Evolutionary conservation across 164 flowering plant genomes (phyloP).

Genomic region (Aristolochia contorta): DNA sequence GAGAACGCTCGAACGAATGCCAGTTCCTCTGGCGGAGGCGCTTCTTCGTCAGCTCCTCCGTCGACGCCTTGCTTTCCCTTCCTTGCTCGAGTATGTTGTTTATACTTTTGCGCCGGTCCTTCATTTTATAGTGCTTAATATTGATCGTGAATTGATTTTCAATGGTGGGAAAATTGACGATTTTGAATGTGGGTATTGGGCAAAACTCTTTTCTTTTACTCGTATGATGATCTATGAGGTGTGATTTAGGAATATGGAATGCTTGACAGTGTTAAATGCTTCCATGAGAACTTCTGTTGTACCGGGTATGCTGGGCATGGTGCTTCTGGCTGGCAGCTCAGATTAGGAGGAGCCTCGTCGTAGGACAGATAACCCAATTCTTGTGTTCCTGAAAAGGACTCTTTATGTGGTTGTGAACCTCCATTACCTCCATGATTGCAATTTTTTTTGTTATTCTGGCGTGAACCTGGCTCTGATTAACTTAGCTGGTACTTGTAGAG

Average conservation of each 20-base stretch:
- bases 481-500: conserved; percentile 25
- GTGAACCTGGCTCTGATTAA: background rate
- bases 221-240: background rate
- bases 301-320: no score
- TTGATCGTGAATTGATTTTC: no score
- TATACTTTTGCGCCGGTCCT: background rate
- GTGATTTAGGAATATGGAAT: background rate
- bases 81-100: conserved; percentile 67
- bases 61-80: conserved; percentile 70
- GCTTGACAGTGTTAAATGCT: background rate
- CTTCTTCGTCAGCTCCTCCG: conserved; percentile 59
- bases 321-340: background rate
- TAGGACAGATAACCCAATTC: background rate
- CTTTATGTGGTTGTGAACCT: background rate
- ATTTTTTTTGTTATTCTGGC: no score
- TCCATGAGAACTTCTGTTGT: no score
- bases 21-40: conserved; percentile 60
- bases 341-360: background rate
- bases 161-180: no score
- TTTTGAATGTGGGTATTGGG: background rate
- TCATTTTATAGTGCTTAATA: background rate
- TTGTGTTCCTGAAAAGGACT: background rate
- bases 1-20: conserved; percentile 66
- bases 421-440: no score
- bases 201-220: background rate